Conservation (phyloP, 345 rosid species). For the Arabidopsis arenosa region DNA sequence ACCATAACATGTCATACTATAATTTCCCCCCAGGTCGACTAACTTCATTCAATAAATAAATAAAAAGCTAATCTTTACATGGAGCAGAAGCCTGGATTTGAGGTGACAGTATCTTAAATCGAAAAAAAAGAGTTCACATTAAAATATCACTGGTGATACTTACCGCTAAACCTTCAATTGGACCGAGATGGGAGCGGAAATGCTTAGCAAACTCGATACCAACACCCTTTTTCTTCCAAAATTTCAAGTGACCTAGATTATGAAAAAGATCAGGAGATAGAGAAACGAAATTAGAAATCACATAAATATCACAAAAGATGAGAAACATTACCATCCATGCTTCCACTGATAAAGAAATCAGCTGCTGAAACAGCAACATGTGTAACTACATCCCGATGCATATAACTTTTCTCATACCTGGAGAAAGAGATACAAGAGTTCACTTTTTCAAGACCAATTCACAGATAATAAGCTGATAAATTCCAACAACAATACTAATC, state of each 20-base stretch:
- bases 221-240: conserved; percentile 90
- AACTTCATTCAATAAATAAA: not conserved
- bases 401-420: conserved; percentile 97
- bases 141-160: conserved; percentile 43
- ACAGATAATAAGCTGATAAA: not conserved
- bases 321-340: conserved; percentile 71
- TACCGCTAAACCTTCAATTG: conserved; percentile 94
- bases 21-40: not conserved
- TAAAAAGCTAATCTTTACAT: not conserved
- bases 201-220: conserved; percentile 99
- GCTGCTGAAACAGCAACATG: conserved; percentile 94
- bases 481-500: not conserved
- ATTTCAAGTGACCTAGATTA: conserved; percentile 84
- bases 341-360: conserved; percentile 92
- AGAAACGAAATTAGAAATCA: no score
- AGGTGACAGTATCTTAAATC: not conserved
- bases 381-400: conserved; percentile 96
- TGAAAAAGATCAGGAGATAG: no score
- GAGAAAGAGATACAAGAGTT: not conserved
- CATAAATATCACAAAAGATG: not conserved
- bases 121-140: not conserved
- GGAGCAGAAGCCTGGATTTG: conserved; percentile 5
- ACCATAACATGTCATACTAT: not conserved
- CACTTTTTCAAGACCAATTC: not conserved
- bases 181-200: conserved; percentile 93